phyloP scores from a whole-genome alignment of 768 basidiomycete genomes.

The Tricholoma hemisulphureum region DNA sequence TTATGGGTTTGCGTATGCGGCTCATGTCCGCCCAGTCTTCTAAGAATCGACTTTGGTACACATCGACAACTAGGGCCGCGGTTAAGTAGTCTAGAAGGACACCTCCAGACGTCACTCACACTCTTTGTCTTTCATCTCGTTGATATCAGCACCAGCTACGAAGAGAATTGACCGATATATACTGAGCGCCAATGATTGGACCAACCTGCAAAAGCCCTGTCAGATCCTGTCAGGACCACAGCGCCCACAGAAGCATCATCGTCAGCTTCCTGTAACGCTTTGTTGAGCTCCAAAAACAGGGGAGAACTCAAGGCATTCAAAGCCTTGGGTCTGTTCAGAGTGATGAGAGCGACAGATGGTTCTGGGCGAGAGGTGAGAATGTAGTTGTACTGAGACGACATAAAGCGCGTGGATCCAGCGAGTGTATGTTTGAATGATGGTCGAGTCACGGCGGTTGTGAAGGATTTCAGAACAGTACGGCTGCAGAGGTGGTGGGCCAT shows the following conservation, averaged over 20 bases:
- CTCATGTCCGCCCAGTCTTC: constrained; percentile 78
- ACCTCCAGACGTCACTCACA: constrained; percentile 48
- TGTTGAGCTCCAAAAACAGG: constrained; percentile 79
- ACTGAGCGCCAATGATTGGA: constrained; percentile 6
- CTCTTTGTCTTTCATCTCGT: constrained; percentile 97
- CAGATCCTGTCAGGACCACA: constrained; percentile 89
- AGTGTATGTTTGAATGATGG: constrained; percentile 10
- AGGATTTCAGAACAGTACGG: constrained; percentile 18
- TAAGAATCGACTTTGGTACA: constrained; percentile 83
- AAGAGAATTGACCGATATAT: background rate
- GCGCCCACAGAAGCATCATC: constrained; percentile 71
- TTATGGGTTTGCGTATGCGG: constrained; percentile 83
- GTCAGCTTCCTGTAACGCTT: constrained; percentile 70
- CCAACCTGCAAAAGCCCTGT: constrained; percentile 90
- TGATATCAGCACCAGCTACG: constrained; percentile 94
- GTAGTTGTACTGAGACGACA: constrained; percentile 60
- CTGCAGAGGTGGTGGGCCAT: constrained; percentile 18
- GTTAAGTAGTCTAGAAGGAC: background rate
- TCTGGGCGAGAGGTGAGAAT: constrained; percentile 70
- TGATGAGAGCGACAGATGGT: constrained; percentile 73
- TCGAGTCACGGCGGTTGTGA: constrained; percentile 8
- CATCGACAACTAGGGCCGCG: constrained; percentile 64
- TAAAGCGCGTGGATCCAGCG: constrained; percentile 35
- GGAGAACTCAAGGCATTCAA: constrained; percentile 84
- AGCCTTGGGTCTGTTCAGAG: constrained; percentile 86